Evolutionary conservation across 2,329 filamentous ascomycete genomes (phyloP).

Genomic region (Ophiocordyceps polyrhachis-furcata): DNA sequence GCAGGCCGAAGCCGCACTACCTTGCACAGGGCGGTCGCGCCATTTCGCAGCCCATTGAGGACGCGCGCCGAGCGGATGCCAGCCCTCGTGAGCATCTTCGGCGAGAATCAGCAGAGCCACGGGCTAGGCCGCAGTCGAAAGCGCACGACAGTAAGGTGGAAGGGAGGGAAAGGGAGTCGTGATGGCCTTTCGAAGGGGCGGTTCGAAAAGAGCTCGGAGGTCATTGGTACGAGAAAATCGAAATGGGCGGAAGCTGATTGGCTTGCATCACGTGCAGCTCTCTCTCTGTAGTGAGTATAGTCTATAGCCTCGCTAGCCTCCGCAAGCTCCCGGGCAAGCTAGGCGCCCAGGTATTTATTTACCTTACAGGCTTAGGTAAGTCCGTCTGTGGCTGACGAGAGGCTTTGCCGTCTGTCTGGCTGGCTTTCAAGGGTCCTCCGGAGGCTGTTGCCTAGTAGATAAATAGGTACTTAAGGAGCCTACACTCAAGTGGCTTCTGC

Average conservation of each 20-base stretch:
- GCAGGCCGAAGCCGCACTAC: constrained; percentile 23
- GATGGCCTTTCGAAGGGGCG: constrained; percentile 12
- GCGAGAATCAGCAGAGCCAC: constrained; percentile 10
- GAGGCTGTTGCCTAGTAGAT: no score
- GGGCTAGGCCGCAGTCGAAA: constrained; percentile 16
- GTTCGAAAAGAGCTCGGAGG: constrained; percentile 19
- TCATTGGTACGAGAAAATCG: constrained; percentile 20
- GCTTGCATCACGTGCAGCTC: constrained; percentile 15
- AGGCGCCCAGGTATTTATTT: no score
- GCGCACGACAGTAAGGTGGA: constrained; percentile 15
- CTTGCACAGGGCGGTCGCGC: constrained; percentile 53
- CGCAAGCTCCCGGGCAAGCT: no score
- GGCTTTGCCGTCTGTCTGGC: no score
- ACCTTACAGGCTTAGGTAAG: no score
- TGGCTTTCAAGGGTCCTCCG: no score
- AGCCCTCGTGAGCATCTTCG: constrained; percentile 85
- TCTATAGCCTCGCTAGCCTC: neutral
- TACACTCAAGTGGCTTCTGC: no score
- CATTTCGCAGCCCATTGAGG: constrained; percentile 59
- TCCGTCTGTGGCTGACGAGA: no score
- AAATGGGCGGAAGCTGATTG: constrained; percentile 25
- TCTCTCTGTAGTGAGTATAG: no score
- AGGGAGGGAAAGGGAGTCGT: constrained; percentile 6
- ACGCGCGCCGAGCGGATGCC: constrained; percentile 76
- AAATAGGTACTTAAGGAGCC: no score